Percentiles rank a stretch among this genome's conserved stretches.
Evolutionary conservation across 208 protist genomes (phyloP).

Genomic region (Leishmania lainsoni): DNA sequence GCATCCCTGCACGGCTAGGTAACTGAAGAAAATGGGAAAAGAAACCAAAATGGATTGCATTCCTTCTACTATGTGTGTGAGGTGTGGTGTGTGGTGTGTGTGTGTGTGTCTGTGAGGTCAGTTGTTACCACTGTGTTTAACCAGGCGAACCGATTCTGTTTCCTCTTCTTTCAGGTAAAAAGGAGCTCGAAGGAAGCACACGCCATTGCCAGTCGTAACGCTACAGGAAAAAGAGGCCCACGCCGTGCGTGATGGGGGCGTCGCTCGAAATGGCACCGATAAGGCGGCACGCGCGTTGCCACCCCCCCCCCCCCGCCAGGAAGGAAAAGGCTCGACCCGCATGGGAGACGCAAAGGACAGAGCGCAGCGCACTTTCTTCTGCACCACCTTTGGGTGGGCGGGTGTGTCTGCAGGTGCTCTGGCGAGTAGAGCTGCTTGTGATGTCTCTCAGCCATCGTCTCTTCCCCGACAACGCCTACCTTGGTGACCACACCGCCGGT

Average conservation of each 20-base stretch:
- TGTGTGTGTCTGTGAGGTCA: background rate
- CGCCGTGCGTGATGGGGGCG: background rate
- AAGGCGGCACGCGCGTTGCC: background rate
- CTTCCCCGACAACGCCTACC: background rate
- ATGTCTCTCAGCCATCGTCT: background rate
- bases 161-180: background rate
- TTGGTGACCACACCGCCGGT: background rate
- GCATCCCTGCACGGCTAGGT: background rate
- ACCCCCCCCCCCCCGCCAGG: background rate
- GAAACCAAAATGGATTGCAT: background rate
- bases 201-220: background rate
- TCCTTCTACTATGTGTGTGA: background rate
- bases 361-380: background rate
- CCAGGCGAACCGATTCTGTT: background rate
- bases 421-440: background rate
- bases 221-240: background rate
- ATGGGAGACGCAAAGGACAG: background rate
- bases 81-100: background rate
- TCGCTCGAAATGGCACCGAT: background rate
- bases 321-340: background rate
- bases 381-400: background rate
- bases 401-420: background rate
- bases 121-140: background rate
- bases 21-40: background rate
- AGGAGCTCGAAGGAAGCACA: background rate